Base-by-base conservation (phyloP, 768 basidiomycete genomes). In the Phaeotremella skinneri region DNA sequence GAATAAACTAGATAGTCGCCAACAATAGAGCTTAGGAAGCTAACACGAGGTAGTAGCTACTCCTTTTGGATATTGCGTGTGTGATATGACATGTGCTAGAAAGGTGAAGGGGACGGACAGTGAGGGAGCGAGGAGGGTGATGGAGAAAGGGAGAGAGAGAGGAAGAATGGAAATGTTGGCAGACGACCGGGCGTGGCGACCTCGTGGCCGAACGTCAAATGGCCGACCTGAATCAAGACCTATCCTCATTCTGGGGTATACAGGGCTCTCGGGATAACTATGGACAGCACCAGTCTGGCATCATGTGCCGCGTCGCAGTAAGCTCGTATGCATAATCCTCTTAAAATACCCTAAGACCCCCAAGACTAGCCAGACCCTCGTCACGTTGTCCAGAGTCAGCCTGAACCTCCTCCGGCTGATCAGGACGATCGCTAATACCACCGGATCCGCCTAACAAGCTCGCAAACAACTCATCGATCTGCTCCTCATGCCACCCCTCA, bases 391-490 rank as follows among this genome's bases (percentile, higher is more conserved):
- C 49, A 9, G 26, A 25, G 3, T 34, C 50, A 13, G 20, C 49
- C n/a, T 21, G 55, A 32, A 21, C 26, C 20, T 26, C 55, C 2
- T 20, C 42, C 34, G 32, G 45, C n/a, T 45, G 61, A 47, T 66
- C 66, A 17, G 58, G 57, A 7, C 58, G 59, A 13, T 66, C 72
- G 1, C 72, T 73, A 16, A 50, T 45, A 56, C 65, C 57, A 21
- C 73, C 67, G 9, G 62, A 69, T 0, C 75, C 73, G 17, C 93
- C 92, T 29, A 98, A 81, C 43, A 99, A 76, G 27, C 89, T 90
- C 25, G 85, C 82, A 77, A 99, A 98, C 54, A 98, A 78, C 74
- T 98, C 94, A 71, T 99, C 93, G 54, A 92, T 83, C 79, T 98
- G 96, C 70, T 91, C 91, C 59, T 97, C 91, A 63, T 94, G 91